Percentiles rank a stretch among this genome's conserved stretches.
Conservation (phyloP, 2,329 filamentous ascomycete genomes). For the Emericellopsis cladophorae region DNA sequence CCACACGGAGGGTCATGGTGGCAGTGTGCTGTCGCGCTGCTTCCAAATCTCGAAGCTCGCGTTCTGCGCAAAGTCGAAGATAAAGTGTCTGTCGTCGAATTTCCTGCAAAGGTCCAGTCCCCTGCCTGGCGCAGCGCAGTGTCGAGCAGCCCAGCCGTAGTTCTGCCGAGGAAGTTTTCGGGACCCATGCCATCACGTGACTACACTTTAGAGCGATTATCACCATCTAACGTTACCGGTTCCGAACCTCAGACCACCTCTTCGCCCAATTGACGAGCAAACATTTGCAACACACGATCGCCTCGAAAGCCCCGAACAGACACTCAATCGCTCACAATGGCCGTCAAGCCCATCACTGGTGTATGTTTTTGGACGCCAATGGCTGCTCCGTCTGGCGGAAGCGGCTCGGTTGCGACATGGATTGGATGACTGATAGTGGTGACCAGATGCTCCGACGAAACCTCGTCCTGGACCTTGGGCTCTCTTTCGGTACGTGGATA, state of each 20-base stretch:
- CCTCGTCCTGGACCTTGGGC: conserved; percentile 42
- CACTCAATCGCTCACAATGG: conserved; percentile 27
- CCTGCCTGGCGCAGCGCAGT: too few relatives aligned
- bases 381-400: conserved; percentile 7
- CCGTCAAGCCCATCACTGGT: conserved; percentile 44
- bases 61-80: too few relatives aligned
- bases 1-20: conserved; percentile 53
- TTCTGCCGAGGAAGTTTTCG: conserved; percentile 4
- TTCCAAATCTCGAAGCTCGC: too few relatives aligned
- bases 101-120: not conserved
- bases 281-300: too few relatives aligned
- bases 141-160: conserved; percentile 6
- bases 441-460: conserved; percentile 46
- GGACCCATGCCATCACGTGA: conserved; percentile 7
- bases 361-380: conserved; percentile 32
- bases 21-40: conserved; percentile 8
- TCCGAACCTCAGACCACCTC: not conserved
- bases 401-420: conserved; percentile 10
- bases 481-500: conserved; percentile 38
- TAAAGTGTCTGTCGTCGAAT: not conserved
- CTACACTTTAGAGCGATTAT: not conserved
- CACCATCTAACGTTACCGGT: not conserved
- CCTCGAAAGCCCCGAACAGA: too few relatives aligned
- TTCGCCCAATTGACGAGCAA: not conserved
- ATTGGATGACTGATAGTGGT: conserved; percentile 5